phyloP scores from a whole-genome alignment of 1,139 yeast genomes.

The Meyerozyma elateridarum region DNA sequence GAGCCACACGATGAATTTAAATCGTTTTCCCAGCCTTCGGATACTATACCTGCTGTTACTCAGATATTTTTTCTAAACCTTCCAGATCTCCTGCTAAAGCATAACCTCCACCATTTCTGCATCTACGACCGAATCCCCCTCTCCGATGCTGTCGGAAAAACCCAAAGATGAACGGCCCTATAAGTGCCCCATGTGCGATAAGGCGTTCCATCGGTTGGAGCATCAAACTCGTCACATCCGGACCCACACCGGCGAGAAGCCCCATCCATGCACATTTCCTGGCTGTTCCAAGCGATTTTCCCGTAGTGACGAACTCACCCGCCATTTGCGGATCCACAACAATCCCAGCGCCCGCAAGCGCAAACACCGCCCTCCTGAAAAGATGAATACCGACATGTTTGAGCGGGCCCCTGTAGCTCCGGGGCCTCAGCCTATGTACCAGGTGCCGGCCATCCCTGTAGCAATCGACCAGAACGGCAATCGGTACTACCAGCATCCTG shows the following conservation, averaged over 20 bases:
- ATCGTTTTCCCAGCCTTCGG: not conserved
- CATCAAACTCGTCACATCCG: constrained; percentile 93
- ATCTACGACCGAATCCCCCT: too few relatives aligned
- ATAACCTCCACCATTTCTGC: too few relatives aligned
- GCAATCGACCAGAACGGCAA: constrained; percentile 11
- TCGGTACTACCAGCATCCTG: constrained; percentile 12
- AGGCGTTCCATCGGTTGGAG: constrained; percentile 88
- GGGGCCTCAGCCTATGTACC: not conserved
- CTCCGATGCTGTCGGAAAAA: constrained; percentile 10
- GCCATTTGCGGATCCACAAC: constrained; percentile 84
- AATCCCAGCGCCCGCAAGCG: constrained; percentile 45
- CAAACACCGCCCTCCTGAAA: constrained; percentile 6
- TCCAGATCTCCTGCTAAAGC: too few relatives aligned
- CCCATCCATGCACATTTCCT: constrained; percentile 82
- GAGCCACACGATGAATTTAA: constrained; percentile 2
- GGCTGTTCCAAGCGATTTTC: constrained; percentile 85
- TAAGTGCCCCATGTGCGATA: constrained; percentile 86
- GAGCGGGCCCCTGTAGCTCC: too few relatives aligned
- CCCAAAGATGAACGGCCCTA: constrained; percentile 52
- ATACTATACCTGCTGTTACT: too few relatives aligned
- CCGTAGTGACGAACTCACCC: constrained; percentile 83
- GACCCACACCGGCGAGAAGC: constrained; percentile 95
- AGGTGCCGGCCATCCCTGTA: constrained; percentile 11
- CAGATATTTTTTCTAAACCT: too few relatives aligned
- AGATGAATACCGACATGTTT: not conserved